These are phyloP conservation scores for Myriosclerotinia duriaeana DNA, from an alignment of 2,329 filamentous ascomycete genomes.

Conservation along the genomic window DNA sequence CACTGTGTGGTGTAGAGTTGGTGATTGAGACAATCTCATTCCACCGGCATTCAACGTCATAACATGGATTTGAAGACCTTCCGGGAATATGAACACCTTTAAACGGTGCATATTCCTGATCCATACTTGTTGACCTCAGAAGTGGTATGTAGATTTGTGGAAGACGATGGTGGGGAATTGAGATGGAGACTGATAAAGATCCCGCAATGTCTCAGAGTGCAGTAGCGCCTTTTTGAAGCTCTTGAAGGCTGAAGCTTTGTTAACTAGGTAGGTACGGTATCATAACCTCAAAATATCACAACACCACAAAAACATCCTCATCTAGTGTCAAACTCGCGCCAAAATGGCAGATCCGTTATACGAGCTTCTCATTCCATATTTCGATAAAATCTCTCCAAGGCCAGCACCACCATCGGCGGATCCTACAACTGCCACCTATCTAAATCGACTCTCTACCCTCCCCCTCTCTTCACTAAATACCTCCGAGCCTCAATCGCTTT, in stretches of 20 bases:
- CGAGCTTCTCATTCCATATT: constrained; percentile 67
- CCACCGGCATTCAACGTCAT: constrained; percentile 40
- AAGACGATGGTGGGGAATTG: neutral
- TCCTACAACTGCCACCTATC: constrained; percentile 64
- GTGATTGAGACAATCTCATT: constrained; percentile 38
- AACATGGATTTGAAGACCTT: constrained; percentile 37
- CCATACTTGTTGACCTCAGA: neutral
- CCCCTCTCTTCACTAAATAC: constrained; percentile 70
- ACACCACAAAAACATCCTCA: neutral
- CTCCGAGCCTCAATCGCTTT: constrained; percentile 75
- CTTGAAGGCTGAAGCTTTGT: too few species aligned
- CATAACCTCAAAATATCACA: neutral
- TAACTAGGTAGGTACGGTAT: too few species aligned
- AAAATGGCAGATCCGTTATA: constrained; percentile 71
- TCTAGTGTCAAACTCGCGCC: neutral
- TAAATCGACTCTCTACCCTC: constrained; percentile 74
- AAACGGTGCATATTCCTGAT: neutral
- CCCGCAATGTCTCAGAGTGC: constrained; percentile 2
- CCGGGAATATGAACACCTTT: constrained; percentile 40
- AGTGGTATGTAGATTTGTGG: neutral
- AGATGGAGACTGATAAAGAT: neutral
- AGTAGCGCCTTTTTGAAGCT: constrained; percentile 16
- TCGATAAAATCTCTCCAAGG: constrained; percentile 48
- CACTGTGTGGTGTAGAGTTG: constrained; percentile 20
- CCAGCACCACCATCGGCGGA: constrained; percentile 47